Evolutionary conservation across 2,329 filamentous ascomycete genomes (phyloP), one percentile per base, ranked within the genome.

Genomic region (Fusarium nodosum): DNA sequence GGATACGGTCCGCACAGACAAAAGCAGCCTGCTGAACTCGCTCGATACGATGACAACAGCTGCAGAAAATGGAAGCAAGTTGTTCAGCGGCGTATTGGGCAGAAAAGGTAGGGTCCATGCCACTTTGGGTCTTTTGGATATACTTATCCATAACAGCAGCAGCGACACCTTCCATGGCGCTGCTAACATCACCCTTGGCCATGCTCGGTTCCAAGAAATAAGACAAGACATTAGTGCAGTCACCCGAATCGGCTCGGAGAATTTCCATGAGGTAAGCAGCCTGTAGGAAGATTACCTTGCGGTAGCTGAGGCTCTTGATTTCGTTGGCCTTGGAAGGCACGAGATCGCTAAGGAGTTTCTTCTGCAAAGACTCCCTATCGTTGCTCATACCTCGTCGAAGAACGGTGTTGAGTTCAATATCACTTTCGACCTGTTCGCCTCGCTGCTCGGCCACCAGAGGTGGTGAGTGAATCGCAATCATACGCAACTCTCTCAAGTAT

Each of bases 161-260:
- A 42, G 87, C 85, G 61, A 91, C 86, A 11, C 86, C 86, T 67
- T 90, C 88, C 89, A 91, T 91, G 30, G 85, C 86, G 72, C 82
- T 87, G 77, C 85, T 88, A 54, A 90, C 87, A 53, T 90, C 88
- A 15, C 85, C 85, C 61, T 83, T 86, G 38, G 88, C 85, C 87
- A 91, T 91, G 73, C 93, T 94, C 8, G 94, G 94, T 75, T 99
- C 96, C n/a, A 97, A 83, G 79, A 98, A 99, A 80, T 99, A 99
- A 0, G 90, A 91, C 44, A 98, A 82, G 6, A 94, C 91, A 76
- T 94, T 93, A 26, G 93, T 97, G 78, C 94, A 98, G 76, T 97
- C 92, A 12, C 96, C 96, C 10, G 92, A 88, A 59, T 92, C 90
- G 22, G 94, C 94, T 62, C 97, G 90, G 28, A 99, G 83, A 62